Base-by-base conservation (phyloP, 73 alveolate genomes). In the Symbiodinium pilosum region DNA sequence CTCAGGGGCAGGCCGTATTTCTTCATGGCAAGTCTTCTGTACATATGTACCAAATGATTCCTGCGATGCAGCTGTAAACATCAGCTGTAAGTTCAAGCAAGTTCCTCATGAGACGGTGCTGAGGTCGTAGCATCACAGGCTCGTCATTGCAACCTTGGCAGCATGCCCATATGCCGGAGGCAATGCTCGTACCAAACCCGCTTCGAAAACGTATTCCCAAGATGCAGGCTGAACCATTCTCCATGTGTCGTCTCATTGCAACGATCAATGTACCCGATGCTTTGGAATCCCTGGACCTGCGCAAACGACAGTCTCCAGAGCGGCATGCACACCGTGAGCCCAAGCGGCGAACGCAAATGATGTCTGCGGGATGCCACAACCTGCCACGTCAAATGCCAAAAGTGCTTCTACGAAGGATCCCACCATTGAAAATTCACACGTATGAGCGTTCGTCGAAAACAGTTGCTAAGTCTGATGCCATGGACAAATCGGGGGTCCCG, bases 361-460 rank as follows among this genome's bases (percentile, higher is more conserved):
- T 68, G 86, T 89, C 95, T 4, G 95, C 95, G 5, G 87, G 43
- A 44, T 89, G 86, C 86, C 95, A 89, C 30, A 89, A 47, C 95
- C 95, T 89, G 75, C 56, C n/a, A n/a, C n/a, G n/a, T n/a, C n/a
- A n/a, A n/a, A n/a, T n/a, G n/a, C n/a, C n/a, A n/a, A n/a, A n/a
- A n/a, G n/a, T n/a, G n/a, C n/a, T n/a, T n/a, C n/a, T n/a, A n/a
- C n/a, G n/a, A n/a, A n/a, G n/a, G n/a, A n/a, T n/a, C n/a, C n/a
- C n/a, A n/a, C n/a, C n/a, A n/a, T n/a, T n/a, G n/a, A n/a, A n/a
- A n/a, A n/a, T n/a, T n/a, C n/a, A n/a, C n/a, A n/a, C n/a, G n/a
- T n/a, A n/a, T n/a, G n/a, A n/a, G n/a, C n/a, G n/a, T n/a, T n/a
- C n/a, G n/a, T n/a, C n/a, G n/a, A n/a, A n/a, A n/a, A n/a, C n/a